These are phyloP conservation scores for Millerozyma acaciae DNA, from an alignment of 805 yeast genomes.

Conservation along the genomic window DNA sequence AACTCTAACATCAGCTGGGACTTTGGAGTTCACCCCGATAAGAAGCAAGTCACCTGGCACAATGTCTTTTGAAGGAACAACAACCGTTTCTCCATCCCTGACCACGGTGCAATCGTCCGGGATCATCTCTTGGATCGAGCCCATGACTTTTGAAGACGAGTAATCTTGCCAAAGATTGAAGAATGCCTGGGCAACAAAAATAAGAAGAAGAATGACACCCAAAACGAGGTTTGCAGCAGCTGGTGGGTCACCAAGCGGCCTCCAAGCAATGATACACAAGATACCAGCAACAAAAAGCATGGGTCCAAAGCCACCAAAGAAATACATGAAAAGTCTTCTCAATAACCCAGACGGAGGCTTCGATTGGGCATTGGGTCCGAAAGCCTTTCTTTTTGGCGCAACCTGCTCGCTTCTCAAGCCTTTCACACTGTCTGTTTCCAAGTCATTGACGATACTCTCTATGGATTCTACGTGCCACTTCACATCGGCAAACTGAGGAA, in stretches of 20 bases:
- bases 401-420: conserved; percentile 21
- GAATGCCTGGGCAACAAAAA: conserved; percentile 39
- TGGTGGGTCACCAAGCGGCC: conserved; percentile 47
- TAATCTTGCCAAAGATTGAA: conserved; percentile 47
- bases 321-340: conserved; percentile 32
- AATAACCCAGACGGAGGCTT: conserved; percentile 32
- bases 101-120: conserved; percentile 34
- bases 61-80: conserved; percentile 29
- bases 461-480: conserved; percentile 28
- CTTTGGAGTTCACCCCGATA: conserved; percentile 36
- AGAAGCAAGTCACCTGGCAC: conserved; percentile 35
- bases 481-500: conserved; percentile 18
- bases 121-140: conserved; percentile 42
- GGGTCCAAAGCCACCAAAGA: conserved; percentile 49
- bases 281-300: conserved; percentile 40
- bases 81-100: conserved; percentile 27
- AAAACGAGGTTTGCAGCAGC: conserved; percentile 40
- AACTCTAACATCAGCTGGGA: conserved; percentile 48
- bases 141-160: conserved; percentile 46
- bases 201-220: conserved; percentile 37
- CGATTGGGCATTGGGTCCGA: conserved; percentile 35
- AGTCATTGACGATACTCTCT: conserved; percentile 17
- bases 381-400: conserved; percentile 13
- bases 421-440: conserved; percentile 13
- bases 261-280: conserved; percentile 42